phyloP scores from a whole-genome alignment of 768 basidiomycete species.

The Naganishia antarctica region DNA sequence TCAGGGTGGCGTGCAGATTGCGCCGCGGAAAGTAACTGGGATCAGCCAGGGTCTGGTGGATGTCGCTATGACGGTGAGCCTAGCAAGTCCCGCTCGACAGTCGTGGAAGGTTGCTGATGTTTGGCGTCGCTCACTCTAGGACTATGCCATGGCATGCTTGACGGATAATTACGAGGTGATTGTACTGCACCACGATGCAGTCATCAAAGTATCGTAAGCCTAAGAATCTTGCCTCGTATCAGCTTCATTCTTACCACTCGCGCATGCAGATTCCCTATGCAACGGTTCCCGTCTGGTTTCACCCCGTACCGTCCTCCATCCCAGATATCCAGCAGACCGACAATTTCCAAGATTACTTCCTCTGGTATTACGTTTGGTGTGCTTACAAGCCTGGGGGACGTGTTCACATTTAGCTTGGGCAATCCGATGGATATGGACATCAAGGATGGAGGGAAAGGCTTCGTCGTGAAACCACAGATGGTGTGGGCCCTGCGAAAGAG shows the following conservation, averaged over 20 bases:
- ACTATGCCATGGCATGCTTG: slow-evolving; percentile 75
- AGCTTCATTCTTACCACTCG: background rate
- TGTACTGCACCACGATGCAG: slow-evolving; percentile 71
- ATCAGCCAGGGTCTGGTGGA: slow-evolving; percentile 65
- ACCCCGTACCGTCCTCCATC: slow-evolving; percentile 69
- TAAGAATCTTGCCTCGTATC: background rate
- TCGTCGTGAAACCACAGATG: slow-evolving; percentile 69
- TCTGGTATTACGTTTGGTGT: slow-evolving; percentile 79
- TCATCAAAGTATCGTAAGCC: slow-evolving; percentile 58
- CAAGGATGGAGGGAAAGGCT: slow-evolving; percentile 38
- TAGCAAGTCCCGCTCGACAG: background rate
- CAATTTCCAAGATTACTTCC: slow-evolving; percentile 71
- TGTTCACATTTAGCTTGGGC: slow-evolving; percentile 68
- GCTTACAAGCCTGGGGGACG: slow-evolving; percentile 78
- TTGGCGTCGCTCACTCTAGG: slow-evolving; percentile 52
- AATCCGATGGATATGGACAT: slow-evolving; percentile 48
- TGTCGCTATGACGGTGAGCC: slow-evolving; percentile 59
- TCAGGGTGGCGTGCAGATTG: slow-evolving; percentile 59
- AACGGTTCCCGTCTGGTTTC: slow-evolving; percentile 70
- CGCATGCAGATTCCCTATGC: slow-evolving; percentile 63
- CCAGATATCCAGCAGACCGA: slow-evolving; percentile 64
- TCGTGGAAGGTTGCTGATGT: background rate
- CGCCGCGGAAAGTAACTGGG: slow-evolving; percentile 75
- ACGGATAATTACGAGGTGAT: slow-evolving; percentile 73
- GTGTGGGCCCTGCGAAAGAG: slow-evolving; percentile 85